These are phyloP conservation scores for Potentilla sterilis DNA, from an alignment of 306 rosid genomes.

Conservation along the genomic window DNA sequence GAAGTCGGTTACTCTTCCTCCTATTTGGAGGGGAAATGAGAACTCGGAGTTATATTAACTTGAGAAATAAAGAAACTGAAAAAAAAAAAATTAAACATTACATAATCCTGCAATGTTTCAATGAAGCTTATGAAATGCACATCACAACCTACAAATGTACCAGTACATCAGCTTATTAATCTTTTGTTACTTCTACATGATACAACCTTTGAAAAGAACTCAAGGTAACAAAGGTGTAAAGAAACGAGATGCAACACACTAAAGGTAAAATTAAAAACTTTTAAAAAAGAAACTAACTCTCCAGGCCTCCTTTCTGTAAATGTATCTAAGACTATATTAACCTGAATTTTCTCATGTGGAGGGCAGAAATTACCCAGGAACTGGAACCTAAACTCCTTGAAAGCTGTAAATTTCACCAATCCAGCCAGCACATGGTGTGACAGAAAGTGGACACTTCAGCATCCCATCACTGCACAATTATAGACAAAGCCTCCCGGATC, in stretches of 20 bases:
- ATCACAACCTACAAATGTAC: slow-evolving; percentile 43
- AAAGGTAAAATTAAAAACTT: slow-evolving; percentile 7
- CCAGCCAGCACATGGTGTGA: slow-evolving; percentile 23
- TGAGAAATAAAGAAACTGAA: slow-evolving; percentile 19
- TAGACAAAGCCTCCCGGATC: slow-evolving; percentile 52
- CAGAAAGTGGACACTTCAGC: slow-evolving; percentile 38
- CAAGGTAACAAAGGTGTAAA: slow-evolving; percentile 29
- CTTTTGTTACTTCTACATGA: slow-evolving; percentile 39
- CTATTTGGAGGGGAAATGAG: background rate
- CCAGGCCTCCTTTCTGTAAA: slow-evolving; percentile 42
- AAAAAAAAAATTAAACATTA: slow-evolving; percentile 21
- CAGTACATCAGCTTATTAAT: slow-evolving; percentile 41
- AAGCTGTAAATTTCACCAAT: slow-evolving; percentile 35
- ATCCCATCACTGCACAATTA: slow-evolving; percentile 83
- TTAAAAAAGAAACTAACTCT: slow-evolving; percentile 24
- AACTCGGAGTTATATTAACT: background rate
- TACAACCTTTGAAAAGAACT: slow-evolving; percentile 41
- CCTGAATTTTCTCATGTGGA: slow-evolving; percentile 35
- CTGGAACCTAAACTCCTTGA: slow-evolving; percentile 38
- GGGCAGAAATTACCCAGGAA: slow-evolving; percentile 41
- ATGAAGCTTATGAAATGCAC: slow-evolving; percentile 39
- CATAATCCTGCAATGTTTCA: slow-evolving; percentile 36
- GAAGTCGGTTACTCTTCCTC: background rate
- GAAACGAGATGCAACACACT: slow-evolving; percentile 27
- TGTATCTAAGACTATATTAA: slow-evolving; percentile 38